A percentile compares a stretch with the other conserved stretches of the same genome.
Conservation (phyloP, 768 basidiomycete species). For the Russula sp. region DNA sequence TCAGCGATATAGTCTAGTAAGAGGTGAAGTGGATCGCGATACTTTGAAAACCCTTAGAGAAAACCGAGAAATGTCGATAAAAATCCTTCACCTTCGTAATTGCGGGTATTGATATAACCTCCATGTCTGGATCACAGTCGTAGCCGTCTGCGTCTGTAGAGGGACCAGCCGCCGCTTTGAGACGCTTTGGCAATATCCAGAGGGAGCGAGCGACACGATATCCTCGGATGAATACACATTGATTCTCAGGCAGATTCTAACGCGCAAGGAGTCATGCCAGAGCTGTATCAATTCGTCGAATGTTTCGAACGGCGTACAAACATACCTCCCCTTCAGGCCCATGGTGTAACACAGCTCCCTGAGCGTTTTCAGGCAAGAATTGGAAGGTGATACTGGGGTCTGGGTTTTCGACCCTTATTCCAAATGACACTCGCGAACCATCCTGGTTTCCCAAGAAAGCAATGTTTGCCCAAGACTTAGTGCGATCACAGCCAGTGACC, state of each 20-base stretch:
- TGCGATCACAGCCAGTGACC: conserved; percentile 6
- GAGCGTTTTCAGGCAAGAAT: not conserved
- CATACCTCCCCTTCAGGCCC: not conserved
- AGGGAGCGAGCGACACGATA: not conserved
- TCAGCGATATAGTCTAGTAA: not conserved
- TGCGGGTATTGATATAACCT: not conserved
- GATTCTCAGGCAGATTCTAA: not conserved
- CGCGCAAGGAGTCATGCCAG: not conserved
- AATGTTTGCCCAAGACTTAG: not conserved
- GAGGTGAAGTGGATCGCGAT: conserved; percentile 2
- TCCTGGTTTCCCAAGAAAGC: not conserved
- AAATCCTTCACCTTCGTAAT: not conserved
- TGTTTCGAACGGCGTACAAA: not conserved
- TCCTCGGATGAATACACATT: not conserved
- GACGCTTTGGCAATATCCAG: not conserved
- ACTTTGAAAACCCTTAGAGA: not conserved
- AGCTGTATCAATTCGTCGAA: not conserved
- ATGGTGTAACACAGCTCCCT: not conserved
- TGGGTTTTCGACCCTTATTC: not conserved
- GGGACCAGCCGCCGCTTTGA: not conserved
- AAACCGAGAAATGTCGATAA: too few relatives aligned
- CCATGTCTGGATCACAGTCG: not conserved
- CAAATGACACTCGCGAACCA: not conserved
- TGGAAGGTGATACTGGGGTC: not conserved
- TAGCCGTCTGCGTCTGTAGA: not conserved